Conservation (phyloP, 257 asterid species). For the Solanum pinnatisectum region DNA sequence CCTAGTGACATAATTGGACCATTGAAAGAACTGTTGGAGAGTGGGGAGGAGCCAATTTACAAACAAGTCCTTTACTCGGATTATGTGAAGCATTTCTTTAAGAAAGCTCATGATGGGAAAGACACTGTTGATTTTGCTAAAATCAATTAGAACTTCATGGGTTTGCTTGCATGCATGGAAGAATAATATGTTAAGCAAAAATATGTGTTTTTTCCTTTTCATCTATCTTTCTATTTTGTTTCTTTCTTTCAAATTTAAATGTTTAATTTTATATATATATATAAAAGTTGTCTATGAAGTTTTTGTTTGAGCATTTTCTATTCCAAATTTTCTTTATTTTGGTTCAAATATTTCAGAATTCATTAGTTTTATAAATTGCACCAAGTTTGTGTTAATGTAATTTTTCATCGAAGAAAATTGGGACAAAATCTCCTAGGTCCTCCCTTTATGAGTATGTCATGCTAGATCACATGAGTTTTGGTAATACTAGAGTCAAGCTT, state of each 20-base stretch:
- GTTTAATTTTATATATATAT: no score
- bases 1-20: slow-evolving; percentile 21
- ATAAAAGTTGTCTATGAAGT: no score
- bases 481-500: no score
- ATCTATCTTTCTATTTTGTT: not conserved
- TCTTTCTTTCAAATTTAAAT: no score
- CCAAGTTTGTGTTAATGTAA: no score
- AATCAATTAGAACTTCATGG: not conserved
- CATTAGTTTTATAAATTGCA: not conserved
- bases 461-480: no score
- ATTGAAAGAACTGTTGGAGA: slow-evolving; percentile 1
- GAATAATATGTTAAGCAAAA: not conserved
- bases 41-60: slow-evolving; percentile 16
- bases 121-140: slow-evolving; percentile 20
- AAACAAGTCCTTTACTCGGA: slow-evolving; percentile 22
- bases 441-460: no score
- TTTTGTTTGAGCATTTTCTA: no score
- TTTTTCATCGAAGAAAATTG: no score
- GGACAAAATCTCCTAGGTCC: no score
- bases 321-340: not conserved
- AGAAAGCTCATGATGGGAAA: slow-evolving; percentile 28
- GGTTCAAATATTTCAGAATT: not conserved
- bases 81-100: slow-evolving; percentile 25
- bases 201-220: not conserved
- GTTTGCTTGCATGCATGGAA: not conserved